Percentiles rank a stretch among this genome's conserved stretches.
These are phyloP conservation scores for Scedosporium dehoogii DNA, from an alignment of 2,329 filamentous ascomycete species.

Conservation along the genomic window DNA sequence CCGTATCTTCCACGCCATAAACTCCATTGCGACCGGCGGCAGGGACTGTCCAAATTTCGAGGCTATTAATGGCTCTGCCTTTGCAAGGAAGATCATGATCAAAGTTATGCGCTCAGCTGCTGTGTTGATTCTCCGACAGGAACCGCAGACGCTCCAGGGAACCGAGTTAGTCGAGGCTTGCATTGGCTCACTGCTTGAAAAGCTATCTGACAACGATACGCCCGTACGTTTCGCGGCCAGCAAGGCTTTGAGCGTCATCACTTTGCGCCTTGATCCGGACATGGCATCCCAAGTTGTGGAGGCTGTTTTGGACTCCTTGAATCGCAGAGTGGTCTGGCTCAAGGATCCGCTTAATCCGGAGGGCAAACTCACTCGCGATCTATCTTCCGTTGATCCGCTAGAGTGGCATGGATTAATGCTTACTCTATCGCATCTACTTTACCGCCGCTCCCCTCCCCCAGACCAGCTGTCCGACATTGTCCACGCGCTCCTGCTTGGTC, in stretches of 20 bases:
- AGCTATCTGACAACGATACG: slow-evolving; percentile 77
- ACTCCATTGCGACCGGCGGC: slow-evolving; percentile 40
- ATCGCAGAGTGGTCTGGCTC: slow-evolving; percentile 45
- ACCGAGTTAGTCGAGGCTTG: slow-evolving; percentile 63
- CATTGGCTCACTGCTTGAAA: slow-evolving; percentile 71
- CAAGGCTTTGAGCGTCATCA: slow-evolving; percentile 82
- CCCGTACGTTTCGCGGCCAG: slow-evolving; percentile 84
- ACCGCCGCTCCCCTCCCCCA: slow-evolving; percentile 69
- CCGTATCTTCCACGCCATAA: slow-evolving; percentile 54
- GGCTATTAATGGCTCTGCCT: slow-evolving; percentile 58
- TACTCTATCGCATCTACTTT: slow-evolving; percentile 77
- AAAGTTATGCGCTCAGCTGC: slow-evolving; percentile 74
- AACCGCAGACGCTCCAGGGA: slow-evolving; percentile 27
- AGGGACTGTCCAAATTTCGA: slow-evolving; percentile 36
- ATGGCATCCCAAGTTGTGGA: slow-evolving; percentile 85
- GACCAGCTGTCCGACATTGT: slow-evolving; percentile 63
- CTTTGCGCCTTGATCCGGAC: slow-evolving; percentile 65
- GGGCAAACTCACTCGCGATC: slow-evolving; percentile 38
- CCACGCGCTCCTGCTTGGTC: slow-evolving; percentile 64
- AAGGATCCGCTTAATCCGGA: slow-evolving; percentile 24
- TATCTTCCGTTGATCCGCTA: slow-evolving; percentile 68
- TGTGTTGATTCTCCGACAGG: slow-evolving; percentile 51
- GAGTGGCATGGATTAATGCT: slow-evolving; percentile 91
- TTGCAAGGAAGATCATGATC: slow-evolving; percentile 71
- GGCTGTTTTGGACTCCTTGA: slow-evolving; percentile 65